Conservation (phyloP, 768 basidiomycete genomes). For the Rhodocollybia butyracea region DNA sequence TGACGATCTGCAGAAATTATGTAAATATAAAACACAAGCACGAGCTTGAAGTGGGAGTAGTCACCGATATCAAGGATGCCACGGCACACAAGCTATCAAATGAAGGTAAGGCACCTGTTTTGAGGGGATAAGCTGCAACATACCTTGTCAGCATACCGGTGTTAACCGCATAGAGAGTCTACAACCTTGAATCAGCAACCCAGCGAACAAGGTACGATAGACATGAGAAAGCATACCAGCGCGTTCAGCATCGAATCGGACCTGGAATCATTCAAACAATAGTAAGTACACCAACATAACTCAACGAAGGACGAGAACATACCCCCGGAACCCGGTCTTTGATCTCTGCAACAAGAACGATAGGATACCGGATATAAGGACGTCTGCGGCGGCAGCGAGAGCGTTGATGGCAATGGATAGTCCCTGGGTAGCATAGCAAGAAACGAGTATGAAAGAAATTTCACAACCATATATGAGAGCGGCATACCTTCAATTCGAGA, state of each 20-base stretch:
- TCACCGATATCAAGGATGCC: conserved; percentile 49
- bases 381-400: conserved; percentile 41
- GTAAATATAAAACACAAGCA: background rate
- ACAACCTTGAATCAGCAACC: background rate
- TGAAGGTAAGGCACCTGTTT: background rate
- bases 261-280: conserved; percentile 17
- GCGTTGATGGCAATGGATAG: conserved; percentile 44
- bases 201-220: background rate
- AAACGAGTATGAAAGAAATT: background rate
- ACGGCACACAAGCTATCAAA: conserved; percentile 47
- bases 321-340: conserved; percentile 48
- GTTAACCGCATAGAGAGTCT: conserved; percentile 47
- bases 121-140: background rate
- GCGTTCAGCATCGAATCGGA: conserved; percentile 49
- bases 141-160: conserved; percentile 37
- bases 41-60: background rate
- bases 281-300: background rate
- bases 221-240: conserved; percentile 24
- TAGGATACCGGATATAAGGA: conserved; percentile 42
- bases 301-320: conserved; percentile 1
- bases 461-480: background rate
- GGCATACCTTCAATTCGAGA: conserved; percentile 29
- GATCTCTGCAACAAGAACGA: conserved; percentile 39
- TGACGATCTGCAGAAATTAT: conserved; percentile 35
- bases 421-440: conserved; percentile 18